phyloP scores from a whole-genome alignment of 257 asterid genomes.

The Nicotiana sylvestris region DNA sequence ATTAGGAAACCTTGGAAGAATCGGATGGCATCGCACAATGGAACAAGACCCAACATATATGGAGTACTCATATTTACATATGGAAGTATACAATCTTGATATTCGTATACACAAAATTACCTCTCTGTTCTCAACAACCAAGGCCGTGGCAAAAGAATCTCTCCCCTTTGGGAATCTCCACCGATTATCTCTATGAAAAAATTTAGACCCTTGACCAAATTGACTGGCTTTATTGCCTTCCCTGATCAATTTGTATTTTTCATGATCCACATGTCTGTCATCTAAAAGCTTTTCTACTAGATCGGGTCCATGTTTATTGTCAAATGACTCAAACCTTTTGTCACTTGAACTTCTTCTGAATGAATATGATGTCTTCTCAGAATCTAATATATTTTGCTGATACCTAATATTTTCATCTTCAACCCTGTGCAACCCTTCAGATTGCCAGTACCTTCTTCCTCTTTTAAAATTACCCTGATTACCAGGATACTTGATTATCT shows the following conservation, averaged over 20 bases:
- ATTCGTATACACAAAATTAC: slow-evolving; percentile 41
- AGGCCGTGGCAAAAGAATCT: slow-evolving; percentile 39
- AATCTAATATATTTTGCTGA: slow-evolving; percentile 21
- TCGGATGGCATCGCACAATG: slow-evolving; percentile 9
- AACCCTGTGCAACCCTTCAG: slow-evolving; percentile 30
- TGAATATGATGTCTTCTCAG: slow-evolving; percentile 27
- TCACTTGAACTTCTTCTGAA: slow-evolving; percentile 24
- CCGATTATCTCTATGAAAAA: slow-evolving; percentile 23
- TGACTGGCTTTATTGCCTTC: slow-evolving; percentile 23
- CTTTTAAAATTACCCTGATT: slow-evolving; percentile 26
- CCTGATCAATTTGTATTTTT: slow-evolving; percentile 22
- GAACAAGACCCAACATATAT: slow-evolving; percentile 25
- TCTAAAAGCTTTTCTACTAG: slow-evolving; percentile 21
- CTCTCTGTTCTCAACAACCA: slow-evolving; percentile 46
- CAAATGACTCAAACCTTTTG: slow-evolving; percentile 19
- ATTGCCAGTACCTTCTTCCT: slow-evolving; percentile 29
- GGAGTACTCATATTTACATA: slow-evolving; percentile 21
- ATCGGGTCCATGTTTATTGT: slow-evolving; percentile 26
- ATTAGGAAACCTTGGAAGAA: slow-evolving; percentile 1
- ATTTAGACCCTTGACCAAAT: slow-evolving; percentile 25
- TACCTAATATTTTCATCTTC: slow-evolving; percentile 25
- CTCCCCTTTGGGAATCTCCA: slow-evolving; percentile 23
- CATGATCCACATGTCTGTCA: slow-evolving; percentile 25
- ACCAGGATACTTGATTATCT: slow-evolving; percentile 14
- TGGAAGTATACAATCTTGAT: slow-evolving; percentile 30